Conservation (phyloP, 2,329 filamentous ascomycete genomes). For the Sporothrix inflata region DNA sequence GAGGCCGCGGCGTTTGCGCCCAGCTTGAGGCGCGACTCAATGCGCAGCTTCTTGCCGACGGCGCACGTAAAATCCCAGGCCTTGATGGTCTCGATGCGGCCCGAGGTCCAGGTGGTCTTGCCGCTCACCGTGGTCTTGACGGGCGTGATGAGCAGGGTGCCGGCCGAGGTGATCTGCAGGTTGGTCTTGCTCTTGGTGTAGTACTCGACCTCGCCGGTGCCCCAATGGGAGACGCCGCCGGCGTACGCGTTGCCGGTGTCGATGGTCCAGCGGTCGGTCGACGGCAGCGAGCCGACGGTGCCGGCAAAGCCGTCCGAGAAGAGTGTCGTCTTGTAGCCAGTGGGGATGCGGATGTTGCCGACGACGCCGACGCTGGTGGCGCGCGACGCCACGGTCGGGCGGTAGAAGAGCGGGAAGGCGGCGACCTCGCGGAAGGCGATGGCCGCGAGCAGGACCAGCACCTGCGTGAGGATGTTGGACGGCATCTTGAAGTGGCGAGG, state of each 20-base stretch:
- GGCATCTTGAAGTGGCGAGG: neutral
- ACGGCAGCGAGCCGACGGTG: conserved; percentile 41
- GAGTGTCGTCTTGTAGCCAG: conserved; percentile 40
- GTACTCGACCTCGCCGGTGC: conserved; percentile 52
- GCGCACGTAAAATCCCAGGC: conserved; percentile 43
- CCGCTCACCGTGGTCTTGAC: conserved; percentile 34
- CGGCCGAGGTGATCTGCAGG: conserved; percentile 44
- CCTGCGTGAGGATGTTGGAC: conserved; percentile 17
- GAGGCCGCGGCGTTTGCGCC: conserved; percentile 36
- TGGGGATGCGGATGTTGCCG: conserved; percentile 29
- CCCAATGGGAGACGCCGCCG: conserved; percentile 52
- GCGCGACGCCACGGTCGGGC: conserved; percentile 17
- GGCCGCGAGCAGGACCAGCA: conserved; percentile 27
- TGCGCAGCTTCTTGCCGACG: conserved; percentile 42
- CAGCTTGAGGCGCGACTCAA: conserved; percentile 47
- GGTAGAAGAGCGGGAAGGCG: conserved; percentile 28
- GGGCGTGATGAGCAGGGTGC: conserved; percentile 45
- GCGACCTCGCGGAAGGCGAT: conserved; percentile 6
- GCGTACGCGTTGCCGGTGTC: conserved; percentile 52
- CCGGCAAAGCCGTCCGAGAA: conserved; percentile 39
- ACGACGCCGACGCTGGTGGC: conserved; percentile 27
- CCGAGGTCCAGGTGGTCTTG: conserved; percentile 47
- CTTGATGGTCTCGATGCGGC: conserved; percentile 47
- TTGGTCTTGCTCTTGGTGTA: conserved; percentile 50
- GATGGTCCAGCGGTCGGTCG: conserved; percentile 48